Percentiles rank a stretch among this genome's conserved stretches.
Evolutionary conservation across 1,139 yeast species (phyloP).

Genomic region (Arxiozyma heterogenica): DNA sequence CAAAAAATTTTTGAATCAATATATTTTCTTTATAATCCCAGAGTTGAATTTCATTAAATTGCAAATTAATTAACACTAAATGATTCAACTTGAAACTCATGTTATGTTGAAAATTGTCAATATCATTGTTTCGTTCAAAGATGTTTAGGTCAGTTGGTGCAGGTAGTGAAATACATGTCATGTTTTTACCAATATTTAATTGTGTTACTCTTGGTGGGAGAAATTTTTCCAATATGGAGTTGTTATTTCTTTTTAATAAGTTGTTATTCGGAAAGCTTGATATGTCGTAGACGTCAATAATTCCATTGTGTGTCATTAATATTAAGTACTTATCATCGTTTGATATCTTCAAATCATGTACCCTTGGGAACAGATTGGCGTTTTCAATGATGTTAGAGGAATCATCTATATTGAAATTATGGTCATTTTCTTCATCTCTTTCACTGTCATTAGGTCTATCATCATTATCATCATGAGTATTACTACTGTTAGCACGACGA

Average conservation of each 20-base stretch:
- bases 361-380: slow-evolving; percentile 34
- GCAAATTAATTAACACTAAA: slow-evolving; percentile 50
- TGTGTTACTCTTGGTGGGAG: slow-evolving; percentile 16
- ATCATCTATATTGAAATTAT: slow-evolving; percentile 2
- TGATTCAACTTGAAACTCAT: slow-evolving; percentile 15
- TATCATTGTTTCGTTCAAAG: not conserved
- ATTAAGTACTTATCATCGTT: slow-evolving; percentile 55
- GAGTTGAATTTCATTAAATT: slow-evolving; percentile 72
- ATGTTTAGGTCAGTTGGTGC: not conserved
- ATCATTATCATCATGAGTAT: not conserved
- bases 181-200: slow-evolving; percentile 33
- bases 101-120: not conserved
- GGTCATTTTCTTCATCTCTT: not conserved
- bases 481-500: not conserved
- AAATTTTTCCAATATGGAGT: slow-evolving; percentile 8
- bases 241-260: slow-evolving; percentile 1
- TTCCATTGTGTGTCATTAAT: slow-evolving; percentile 54
- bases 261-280: slow-evolving; percentile 17
- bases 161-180: slow-evolving; percentile 43
- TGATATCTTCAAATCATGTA: slow-evolving; percentile 63
- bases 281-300: slow-evolving; percentile 33
- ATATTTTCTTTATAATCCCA: slow-evolving; percentile 54
- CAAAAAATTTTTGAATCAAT: slow-evolving; percentile 54
- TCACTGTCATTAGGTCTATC: not conserved
- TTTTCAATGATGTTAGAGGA: slow-evolving; percentile 5